Percentiles rank a stretch among this genome's conserved stretches.
Evolutionary conservation across 352 stramenopile genomes (phyloP).

Genomic region (Pythium insidiosum): DNA sequence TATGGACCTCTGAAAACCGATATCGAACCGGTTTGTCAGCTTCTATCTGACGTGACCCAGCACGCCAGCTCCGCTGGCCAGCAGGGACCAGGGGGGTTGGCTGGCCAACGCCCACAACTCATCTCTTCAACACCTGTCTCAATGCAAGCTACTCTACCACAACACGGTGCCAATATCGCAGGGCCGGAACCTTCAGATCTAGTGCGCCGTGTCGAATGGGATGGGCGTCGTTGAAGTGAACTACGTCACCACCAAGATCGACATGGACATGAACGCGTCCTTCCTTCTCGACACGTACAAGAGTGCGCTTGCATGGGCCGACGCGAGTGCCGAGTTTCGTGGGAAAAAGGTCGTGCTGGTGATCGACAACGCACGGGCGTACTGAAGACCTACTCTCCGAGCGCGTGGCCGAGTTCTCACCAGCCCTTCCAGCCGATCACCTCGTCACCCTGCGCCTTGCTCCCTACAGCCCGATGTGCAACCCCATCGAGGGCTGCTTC

Average conservation of each 20-base stretch:
- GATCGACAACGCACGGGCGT: conserved; percentile 1
- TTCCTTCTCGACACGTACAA: too few relatives aligned
- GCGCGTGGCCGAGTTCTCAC: background rate
- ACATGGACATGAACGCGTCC: conserved; percentile 4
- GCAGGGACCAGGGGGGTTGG: too few relatives aligned
- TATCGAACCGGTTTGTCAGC: too few relatives aligned
- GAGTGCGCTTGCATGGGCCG: background rate
- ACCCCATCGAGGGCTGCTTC: conserved; percentile 3
- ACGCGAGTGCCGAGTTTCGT: background rate
- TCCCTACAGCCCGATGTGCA: too few relatives aligned
- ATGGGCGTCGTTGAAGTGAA: background rate
- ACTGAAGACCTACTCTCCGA: background rate
- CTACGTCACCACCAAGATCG: background rate
- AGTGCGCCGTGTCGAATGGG: background rate
- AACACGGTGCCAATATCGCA: background rate
- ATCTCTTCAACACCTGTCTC: too few relatives aligned
- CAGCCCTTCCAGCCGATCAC: background rate
- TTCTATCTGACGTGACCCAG: too few relatives aligned
- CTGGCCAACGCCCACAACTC: too few relatives aligned
- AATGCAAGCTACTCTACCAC: too few relatives aligned
- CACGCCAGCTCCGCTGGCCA: too few relatives aligned
- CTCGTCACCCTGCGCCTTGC: background rate
- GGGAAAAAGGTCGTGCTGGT: conserved; percentile 1
- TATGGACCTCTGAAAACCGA: too few relatives aligned
- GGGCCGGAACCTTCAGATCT: conserved; percentile 1